Evolutionary conservation across 257 asterid species (phyloP).

Genomic region (Leonotis leonurus): DNA sequence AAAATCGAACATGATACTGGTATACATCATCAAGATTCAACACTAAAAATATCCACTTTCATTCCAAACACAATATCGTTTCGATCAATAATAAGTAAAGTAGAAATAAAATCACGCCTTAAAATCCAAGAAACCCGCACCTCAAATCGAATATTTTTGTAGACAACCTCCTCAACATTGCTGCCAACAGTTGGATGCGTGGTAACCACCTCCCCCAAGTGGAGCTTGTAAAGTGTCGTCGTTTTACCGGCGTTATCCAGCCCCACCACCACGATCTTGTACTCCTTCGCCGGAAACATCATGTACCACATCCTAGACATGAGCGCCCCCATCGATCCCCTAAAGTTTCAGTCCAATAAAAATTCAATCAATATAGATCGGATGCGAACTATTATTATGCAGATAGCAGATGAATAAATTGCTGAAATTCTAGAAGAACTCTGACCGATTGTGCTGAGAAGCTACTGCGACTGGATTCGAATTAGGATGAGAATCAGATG

Average conservation of each 20-base stretch:
- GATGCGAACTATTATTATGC: neutral
- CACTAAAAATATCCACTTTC: conserved; percentile 3
- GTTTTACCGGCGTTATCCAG: conserved; percentile 98
- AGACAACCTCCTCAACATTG: conserved; percentile 94
- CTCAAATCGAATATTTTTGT: conserved; percentile 92
- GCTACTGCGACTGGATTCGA: conserved; percentile 12
- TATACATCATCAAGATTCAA: neutral
- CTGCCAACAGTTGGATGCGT: conserved; percentile 98
- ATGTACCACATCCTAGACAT: conserved; percentile 88
- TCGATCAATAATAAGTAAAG: neutral
- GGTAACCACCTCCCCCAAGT: conserved; percentile 90
- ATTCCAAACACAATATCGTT: neutral
- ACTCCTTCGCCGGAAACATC: conserved; percentile 94
- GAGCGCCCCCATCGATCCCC: conserved; percentile 67
- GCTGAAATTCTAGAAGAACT: neutral
- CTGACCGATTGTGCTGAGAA: conserved; percentile 10
- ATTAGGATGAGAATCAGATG: conserved; percentile 7
- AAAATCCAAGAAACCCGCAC: conserved; percentile 23
- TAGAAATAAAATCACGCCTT: neutral
- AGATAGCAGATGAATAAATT: neutral
- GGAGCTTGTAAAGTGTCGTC: conserved; percentile 92
- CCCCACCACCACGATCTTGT: conserved; percentile 96
- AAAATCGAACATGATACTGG: neutral
- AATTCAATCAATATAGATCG: conserved; percentile 23
- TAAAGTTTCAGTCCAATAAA: neutral